Conservation (phyloP, 208 protist species). For the Trypanosoma scelopori region DNA sequence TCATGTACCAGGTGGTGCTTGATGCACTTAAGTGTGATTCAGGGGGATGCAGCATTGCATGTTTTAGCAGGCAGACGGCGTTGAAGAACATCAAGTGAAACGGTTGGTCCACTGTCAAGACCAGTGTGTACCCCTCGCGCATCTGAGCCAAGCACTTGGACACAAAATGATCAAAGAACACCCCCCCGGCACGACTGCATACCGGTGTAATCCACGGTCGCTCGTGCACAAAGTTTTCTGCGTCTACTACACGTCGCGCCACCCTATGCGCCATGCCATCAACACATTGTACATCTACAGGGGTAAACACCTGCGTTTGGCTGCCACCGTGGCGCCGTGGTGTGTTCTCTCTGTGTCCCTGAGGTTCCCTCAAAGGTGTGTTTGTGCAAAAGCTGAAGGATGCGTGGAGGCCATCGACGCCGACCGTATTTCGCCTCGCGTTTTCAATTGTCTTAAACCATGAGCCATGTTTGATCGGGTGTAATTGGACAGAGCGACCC, state of each 20-base stretch:
- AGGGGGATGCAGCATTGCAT: background rate
- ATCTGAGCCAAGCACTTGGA: slow-evolving; percentile 11
- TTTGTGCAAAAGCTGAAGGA: background rate
- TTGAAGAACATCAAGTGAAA: slow-evolving; percentile 25
- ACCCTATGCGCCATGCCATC: slow-evolving; percentile 15
- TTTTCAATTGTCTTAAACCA: background rate
- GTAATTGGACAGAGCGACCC: background rate
- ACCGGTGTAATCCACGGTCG: slow-evolving; percentile 30
- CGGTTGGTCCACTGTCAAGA: slow-evolving; percentile 17
- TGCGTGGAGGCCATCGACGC: background rate
- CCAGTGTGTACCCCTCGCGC: slow-evolving; percentile 13
- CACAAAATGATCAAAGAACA: slow-evolving; percentile 19
- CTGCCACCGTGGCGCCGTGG: background rate
- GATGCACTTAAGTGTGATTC: background rate
- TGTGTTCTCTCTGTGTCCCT: background rate
- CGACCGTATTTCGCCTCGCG: background rate
- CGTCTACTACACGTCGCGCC: background rate
- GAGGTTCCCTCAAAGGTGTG: background rate
- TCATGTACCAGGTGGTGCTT: background rate
- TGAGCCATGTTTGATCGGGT: background rate
- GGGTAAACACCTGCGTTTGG: background rate
- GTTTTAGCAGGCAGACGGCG: slow-evolving; percentile 23
- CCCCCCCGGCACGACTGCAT: slow-evolving; percentile 10
- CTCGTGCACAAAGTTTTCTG: slow-evolving; percentile 12
- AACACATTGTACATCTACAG: slow-evolving; percentile 7